Evolutionary conservation across 768 basidiomycete species (phyloP), one percentile per base, ranked within the genome.

Genomic region (Cyathus striatus): DNA sequence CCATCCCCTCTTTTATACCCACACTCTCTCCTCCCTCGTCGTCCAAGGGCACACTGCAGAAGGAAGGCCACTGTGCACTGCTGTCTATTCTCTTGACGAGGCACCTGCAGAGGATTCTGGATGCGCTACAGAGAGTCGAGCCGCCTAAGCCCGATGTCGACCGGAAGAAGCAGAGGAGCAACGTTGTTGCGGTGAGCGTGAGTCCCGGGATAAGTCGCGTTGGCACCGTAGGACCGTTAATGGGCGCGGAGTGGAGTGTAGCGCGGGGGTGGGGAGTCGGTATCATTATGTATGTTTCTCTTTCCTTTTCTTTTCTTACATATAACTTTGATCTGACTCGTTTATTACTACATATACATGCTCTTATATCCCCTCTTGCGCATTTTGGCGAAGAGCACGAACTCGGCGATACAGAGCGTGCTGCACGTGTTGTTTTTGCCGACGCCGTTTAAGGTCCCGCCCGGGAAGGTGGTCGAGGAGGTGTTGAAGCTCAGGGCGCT

Each of bases 341-440:
- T 48, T 36, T 39, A 22, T 23, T 16, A 41, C 12, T 13, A 18
- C 41, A 88, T 89, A 25, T 91, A 90, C 53, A 47, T 87, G 25
- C 3, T 83, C 4, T 51, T 83, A 5, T 80, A 81, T 45, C 90
- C 89, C 0, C 33, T 90, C 4, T 63, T 90, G 14, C 68, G 81
- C 20, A 51, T 93, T 33, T 58, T 87, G 50, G 77, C 83, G 4
- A 93, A 93, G 52, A 78, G 83, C 0, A 74, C 88, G 1, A 56
- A 48, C 2, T 65, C 78, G 6, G 66, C 83, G 0, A 65, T 86
- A n/a, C 89, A 95, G 56, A 75, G 81, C 2, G 67, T 92, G n/a
- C 61, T 93, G 3, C 91, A 91, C 48, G 83, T 75, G 0, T 74
- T 95, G 12, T 92, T 88, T 59, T 73, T 90, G 13, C 88, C 88